Evolutionary conservation across 148 eudicot genomes (phyloP), one percentile per base, ranked within the genome.

Genomic region (Amaranthus palmeri): DNA sequence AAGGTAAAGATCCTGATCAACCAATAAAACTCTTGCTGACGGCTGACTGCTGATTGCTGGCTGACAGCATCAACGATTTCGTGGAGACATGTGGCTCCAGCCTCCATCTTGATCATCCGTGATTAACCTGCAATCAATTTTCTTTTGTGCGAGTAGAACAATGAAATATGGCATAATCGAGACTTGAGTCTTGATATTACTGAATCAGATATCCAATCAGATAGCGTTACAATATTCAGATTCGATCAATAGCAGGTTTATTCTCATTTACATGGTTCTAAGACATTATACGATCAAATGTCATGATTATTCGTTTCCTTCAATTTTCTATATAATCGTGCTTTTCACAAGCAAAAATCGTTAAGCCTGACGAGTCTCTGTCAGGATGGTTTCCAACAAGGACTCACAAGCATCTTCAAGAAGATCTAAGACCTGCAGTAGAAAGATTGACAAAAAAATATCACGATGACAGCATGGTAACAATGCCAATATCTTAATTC

Each of bases 401-500:
- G 99, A 88, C 67, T 88, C 93, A 72, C 99, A 95, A 36, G 96
- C 97, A 78, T 95, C 99, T 76, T 92, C 99, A 17, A 92, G 93
- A 71, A 95, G 78, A 80, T 95, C 93, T 41, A 92, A 76, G 58
- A 95, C 99, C 97, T 95, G 87, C 62, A 59, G 62, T 68, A 42
- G 42, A 8, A 47, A 14, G 53, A 15, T n/a, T 46, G 67, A 4
- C 2, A 56, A 4, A 53, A 10, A 2, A 2, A 40, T 14, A 58
- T 13, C 5, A 42, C 7, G 12, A 1, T 13, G 53, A 42, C 45
- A 15, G 7, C 17, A 54, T 11, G 36, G 46, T 15, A 50, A 25
- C 44, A 49, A 47, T 47, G 4, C 46, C 10, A 8, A 42, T 3
- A 25, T 25, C 36, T 25, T 25, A 25, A 25, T 25, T 25, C 36